These are phyloP conservation scores for Acorus gramineus DNA, from an alignment of 106 monocot species.

Conservation along the genomic window DNA sequence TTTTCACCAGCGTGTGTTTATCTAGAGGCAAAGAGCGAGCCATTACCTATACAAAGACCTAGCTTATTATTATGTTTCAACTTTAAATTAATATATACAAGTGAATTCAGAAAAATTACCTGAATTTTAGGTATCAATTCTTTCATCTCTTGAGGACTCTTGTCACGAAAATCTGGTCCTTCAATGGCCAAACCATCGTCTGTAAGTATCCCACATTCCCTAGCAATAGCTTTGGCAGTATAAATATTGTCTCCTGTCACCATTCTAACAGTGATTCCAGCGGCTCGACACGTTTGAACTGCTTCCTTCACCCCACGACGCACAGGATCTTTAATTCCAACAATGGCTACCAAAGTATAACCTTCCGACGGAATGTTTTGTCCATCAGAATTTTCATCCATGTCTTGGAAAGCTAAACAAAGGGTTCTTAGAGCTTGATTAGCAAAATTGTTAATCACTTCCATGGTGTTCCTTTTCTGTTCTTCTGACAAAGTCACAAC, in stretches of 20 bases:
- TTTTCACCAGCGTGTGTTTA: slow-evolving; percentile 76
- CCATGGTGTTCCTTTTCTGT: slow-evolving; percentile 27
- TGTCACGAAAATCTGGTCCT: slow-evolving; percentile 70
- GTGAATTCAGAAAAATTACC: slow-evolving; percentile 23
- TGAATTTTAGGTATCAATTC: slow-evolving; percentile 80
- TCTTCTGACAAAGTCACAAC: slow-evolving; percentile 32
- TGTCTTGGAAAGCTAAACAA: slow-evolving; percentile 71
- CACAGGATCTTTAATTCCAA: slow-evolving; percentile 96
- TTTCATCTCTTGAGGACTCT: slow-evolving; percentile 58
- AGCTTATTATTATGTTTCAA: not conserved
- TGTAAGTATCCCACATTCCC: slow-evolving; percentile 88
- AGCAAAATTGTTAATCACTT: slow-evolving; percentile 59
- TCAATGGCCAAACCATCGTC: slow-evolving; percentile 81
- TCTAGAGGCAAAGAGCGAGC: slow-evolving; percentile 89
- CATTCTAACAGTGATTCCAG: slow-evolving; percentile 90
- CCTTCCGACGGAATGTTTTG: slow-evolving; percentile 58
- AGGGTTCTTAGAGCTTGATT: slow-evolving; percentile 84
- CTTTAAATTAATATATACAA: not conserved
- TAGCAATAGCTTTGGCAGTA: slow-evolving; percentile 96
- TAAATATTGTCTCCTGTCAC: slow-evolving; percentile 96
- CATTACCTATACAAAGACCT: slow-evolving; percentile 54
- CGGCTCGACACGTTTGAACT: slow-evolving; percentile 63
- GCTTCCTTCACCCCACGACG: slow-evolving; percentile 83
- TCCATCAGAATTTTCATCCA: slow-evolving; percentile 20
- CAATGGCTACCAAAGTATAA: slow-evolving; percentile 75